Evolutionary conservation across 805 yeast species (phyloP), one percentile per base, ranked within the genome.

Genomic region (Cyberlindnera meyerae): DNA sequence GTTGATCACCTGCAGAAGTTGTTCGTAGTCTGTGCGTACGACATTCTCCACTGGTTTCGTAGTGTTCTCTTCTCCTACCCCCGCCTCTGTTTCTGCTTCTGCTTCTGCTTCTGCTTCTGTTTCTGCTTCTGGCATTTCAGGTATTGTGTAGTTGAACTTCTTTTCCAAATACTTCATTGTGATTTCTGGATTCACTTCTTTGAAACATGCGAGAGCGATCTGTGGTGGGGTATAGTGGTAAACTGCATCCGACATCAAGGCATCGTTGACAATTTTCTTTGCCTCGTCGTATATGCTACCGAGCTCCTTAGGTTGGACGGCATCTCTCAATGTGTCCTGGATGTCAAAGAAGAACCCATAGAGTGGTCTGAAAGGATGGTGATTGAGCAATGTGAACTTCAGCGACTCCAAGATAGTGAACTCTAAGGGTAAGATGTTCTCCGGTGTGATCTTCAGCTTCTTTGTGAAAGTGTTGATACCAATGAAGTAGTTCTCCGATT

Each of bases 281-380:
- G 95, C 86, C 29, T 65, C 62, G 52, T 85, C 94, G 58, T 85
- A 84, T 29, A 77, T 68, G 31, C 66, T 66, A 2, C 93, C 90
- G 41, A 87, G 61, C 33, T 76, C 71, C 31, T 73, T 73, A 21
- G 71, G 62, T 40, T 76, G 77, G 13, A 73, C 57, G 16, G 64
- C 52, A 15, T 47, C 42, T 1, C 44, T 41, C 39, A 75, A 61
- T 36, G 65, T 70, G 37, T 60, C 70, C 57, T 93, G 98, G 45
- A 89, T 74, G 60, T 93, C 99, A 31, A 90, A 71, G 60, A 82
- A 90, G 57, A 90, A 89, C 16, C 99, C 99, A 58, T 89, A 93
- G n/a, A 93, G 61, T 0, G 97, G 87, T 44, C 82, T 70, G 60
- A 75, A 81, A 3, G 97, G 94, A 61, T 87, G 96, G 57, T 90